Conservation (phyloP, 352 stramenopile species). For the Globisporangium cylindrosporum region DNA sequence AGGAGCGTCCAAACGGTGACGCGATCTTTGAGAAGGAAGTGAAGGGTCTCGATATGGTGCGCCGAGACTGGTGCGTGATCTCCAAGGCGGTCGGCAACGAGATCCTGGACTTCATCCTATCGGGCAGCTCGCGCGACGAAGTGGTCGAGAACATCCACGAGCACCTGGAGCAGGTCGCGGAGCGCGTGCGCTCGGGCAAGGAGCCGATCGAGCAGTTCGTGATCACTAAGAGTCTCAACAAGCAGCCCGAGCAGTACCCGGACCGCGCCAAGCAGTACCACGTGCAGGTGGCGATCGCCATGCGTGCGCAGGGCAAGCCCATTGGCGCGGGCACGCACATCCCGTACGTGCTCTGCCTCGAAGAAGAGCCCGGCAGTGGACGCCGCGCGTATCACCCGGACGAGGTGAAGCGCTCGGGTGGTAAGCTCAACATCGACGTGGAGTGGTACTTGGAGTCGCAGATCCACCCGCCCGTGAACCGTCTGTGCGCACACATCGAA, state of each 20-base stretch:
- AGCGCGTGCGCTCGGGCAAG: conserved; percentile 92
- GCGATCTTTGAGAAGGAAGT: conserved; percentile 94
- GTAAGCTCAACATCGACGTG: conserved; percentile 90
- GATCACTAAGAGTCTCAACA: conserved; percentile 99
- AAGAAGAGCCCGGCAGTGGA: conserved; percentile 73
- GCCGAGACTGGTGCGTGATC: conserved; percentile 98
- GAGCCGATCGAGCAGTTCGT: conserved; percentile 97
- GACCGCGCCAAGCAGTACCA: conserved; percentile 97
- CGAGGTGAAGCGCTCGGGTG: conserved; percentile 70
- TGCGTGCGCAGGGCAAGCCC: conserved; percentile 93
- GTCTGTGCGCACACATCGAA: conserved; percentile 99
- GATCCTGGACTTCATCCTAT: conserved; percentile 98
- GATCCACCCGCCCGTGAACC: conserved; percentile 97
- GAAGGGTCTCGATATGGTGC: conserved; percentile 98
- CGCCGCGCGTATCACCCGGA: conserved; percentile 86
- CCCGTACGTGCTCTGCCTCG: conserved; percentile 96
- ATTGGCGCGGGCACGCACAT: conserved; percentile 99
- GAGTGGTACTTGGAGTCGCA: conserved; percentile 97
- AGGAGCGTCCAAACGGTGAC: conserved; percentile 67
- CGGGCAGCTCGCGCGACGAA: conserved; percentile 91
- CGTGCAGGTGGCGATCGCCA: conserved; percentile 96
- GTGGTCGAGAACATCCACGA: conserved; percentile 96
- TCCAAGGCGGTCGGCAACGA: conserved; percentile 96
- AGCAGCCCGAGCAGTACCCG: conserved; percentile 97
- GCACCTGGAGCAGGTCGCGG: conserved; percentile 90